These are phyloP conservation scores for Phytophthora uliginosa DNA, from an alignment of 352 stramenopile species.

Conservation along the genomic window DNA sequence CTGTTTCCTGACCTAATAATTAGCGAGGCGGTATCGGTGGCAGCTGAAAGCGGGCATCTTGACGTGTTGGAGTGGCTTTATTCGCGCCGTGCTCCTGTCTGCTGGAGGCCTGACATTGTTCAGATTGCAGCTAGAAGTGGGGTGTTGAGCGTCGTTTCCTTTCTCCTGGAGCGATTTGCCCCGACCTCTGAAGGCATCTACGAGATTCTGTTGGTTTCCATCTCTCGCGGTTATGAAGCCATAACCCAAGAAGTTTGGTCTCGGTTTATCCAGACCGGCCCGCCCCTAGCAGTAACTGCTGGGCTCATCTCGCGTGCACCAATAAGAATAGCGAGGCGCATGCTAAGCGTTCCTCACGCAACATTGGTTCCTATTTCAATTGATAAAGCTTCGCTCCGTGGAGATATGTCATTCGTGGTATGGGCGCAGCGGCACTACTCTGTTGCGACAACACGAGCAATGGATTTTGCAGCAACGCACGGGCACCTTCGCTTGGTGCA, in stretches of 20 bases:
- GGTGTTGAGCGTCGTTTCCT: background rate
- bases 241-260: background rate
- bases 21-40: background rate
- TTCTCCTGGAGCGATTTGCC: background rate
- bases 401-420: background rate
- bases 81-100: background rate
- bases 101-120: conserved; percentile 7
- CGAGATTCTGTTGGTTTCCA: background rate
- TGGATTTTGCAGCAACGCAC: conserved; percentile 4
- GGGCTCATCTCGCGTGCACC: background rate
- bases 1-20: conserved; percentile 7
- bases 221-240: background rate
- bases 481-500: background rate
- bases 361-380: background rate
- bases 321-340: no score
- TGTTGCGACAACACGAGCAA: background rate
- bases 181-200: background rate
- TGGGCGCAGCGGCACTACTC: background rate
- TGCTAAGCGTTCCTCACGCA: background rate
- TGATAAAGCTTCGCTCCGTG: background rate
- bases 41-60: background rate
- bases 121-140: background rate
- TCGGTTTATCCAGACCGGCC: background rate
- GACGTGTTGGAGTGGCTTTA: conserved; percentile 1
- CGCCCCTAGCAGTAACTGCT: background rate